Base-by-base conservation (phyloP, 73 alveolate species). In the Effrenium voratum region DNA sequence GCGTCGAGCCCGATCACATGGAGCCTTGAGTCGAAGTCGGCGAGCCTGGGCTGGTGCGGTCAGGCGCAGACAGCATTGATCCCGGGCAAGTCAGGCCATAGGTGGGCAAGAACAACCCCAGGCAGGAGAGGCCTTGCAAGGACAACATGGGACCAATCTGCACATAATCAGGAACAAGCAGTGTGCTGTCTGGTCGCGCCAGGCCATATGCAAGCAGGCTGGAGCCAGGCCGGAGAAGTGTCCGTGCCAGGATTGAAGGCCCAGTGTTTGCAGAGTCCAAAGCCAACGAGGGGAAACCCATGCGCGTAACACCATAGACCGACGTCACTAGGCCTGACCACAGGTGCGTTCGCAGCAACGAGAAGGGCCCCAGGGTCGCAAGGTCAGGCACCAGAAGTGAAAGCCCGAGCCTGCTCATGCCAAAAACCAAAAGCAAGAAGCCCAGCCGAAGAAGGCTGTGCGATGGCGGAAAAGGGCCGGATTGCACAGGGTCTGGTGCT, bases 21-120 rank as follows among this genome's bases (percentile, higher is more conserved):
- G 34, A 32, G 55, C 76, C 81, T 15, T 38, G 91, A 40, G 50
- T 63, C 26, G 49, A 43, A 91, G 40, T 26, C 24, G 81, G 24
- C 5, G 41, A 92, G 79, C 55, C 86, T 2, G 50, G 30, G 38
- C 36, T 40, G 15, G 75, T 73, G 46, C 5, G 38, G 80, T 90
- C 97, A 12, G 75, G 97, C 36, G 68, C 87, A 10, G 19, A 70
- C 87, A 50, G 15, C 30, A 75, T 41, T 2, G 46, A 57, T 43
- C 55, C 97, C 30, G 40, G 43, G 52, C 92, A 50, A 4, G 49
- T 24, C 92, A 82, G 32, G 87, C 75, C 98, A 60, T 36, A 92
- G 41, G 46, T 66, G 6, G 49, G 75, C 85, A 66, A 40, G 57
- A 45, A 16, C 44, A 60, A 41, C 8, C 30, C 98, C 40, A 40